These are phyloP conservation scores for Rhazya stricta DNA, from an alignment of 257 asterid genomes.

Conservation along the genomic window DNA sequence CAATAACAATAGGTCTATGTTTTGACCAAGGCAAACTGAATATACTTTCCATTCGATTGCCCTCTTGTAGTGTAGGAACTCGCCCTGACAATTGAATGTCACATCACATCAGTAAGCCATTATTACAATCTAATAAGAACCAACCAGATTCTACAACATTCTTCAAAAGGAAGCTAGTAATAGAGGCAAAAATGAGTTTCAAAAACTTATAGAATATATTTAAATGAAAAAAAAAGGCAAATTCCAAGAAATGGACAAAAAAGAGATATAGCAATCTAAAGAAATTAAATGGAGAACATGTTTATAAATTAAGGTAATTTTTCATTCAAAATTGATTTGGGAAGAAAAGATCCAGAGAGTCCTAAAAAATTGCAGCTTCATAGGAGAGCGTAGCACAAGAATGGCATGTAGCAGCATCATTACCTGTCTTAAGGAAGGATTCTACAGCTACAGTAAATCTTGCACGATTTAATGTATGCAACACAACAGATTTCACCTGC, in stretches of 20 bases:
- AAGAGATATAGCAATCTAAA: background rate
- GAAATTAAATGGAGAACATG: background rate
- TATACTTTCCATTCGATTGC: conserved; percentile 75
- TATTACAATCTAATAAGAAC: background rate
- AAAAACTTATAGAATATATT: background rate
- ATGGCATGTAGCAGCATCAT: background rate
- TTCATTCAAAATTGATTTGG: background rate
- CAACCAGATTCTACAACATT: background rate
- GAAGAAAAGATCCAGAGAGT: background rate
- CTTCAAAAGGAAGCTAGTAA: background rate
- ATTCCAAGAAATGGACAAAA: background rate
- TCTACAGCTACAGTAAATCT: conserved; percentile 96
- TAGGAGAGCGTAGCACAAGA: background rate
- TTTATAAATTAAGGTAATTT: background rate
- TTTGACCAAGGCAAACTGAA: conserved; percentile 74
- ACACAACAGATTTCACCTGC: conserved; percentile 91
- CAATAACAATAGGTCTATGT: conserved; percentile 86
- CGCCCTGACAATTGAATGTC: conserved; percentile 53
- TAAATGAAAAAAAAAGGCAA: background rate
- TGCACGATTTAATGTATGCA: conserved; percentile 89
- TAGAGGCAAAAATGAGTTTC: background rate
- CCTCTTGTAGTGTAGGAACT: conserved; percentile 90
- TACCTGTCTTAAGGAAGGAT: conserved; percentile 86
- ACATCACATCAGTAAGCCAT: background rate
- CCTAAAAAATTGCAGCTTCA: background rate